Evolutionary conservation across 208 protist genomes (phyloP).

Genomic region (Wallacemonas sp.): DNA sequence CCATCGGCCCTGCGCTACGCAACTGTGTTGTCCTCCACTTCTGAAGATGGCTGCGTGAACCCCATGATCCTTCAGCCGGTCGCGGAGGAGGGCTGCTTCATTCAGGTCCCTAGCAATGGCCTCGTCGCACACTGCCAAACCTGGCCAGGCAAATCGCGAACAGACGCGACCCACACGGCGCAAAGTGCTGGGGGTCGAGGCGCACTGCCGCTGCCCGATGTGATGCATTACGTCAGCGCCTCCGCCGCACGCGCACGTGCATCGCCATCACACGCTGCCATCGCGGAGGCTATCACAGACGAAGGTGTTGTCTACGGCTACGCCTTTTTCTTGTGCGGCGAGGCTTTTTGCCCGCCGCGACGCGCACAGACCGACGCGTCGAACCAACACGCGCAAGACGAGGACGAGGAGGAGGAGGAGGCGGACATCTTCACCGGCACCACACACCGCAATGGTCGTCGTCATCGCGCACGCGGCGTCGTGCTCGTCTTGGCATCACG

Average conservation of each 20-base stretch:
- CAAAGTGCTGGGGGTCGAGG: not conserved
- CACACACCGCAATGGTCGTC: not conserved
- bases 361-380: too few species aligned
- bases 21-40: conserved; percentile 1
- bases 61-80: conserved; percentile 37
- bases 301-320: conserved; percentile 25
- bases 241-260: not conserved
- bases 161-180: not conserved
- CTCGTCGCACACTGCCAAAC: conserved; percentile 33
- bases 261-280: not conserved
- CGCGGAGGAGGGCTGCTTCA: conserved; percentile 59
- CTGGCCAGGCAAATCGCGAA: not conserved
- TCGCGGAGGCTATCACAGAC: not conserved
- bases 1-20: conserved; percentile 8
- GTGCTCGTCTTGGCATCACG: conserved; percentile 44
- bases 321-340: conserved; percentile 12
- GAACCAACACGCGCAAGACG: not conserved
- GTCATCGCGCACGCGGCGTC: conserved; percentile 22
- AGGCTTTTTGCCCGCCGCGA: conserved; percentile 5
- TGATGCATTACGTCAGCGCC: conserved; percentile 28
- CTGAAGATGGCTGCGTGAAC: conserved; percentile 23
- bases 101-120: conserved; percentile 46
- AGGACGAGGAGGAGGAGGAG: conserved; percentile 16
- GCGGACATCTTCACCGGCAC: conserved; percentile 3
- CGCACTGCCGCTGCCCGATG: conserved; percentile 25